These are phyloP conservation scores for Secale cereale DNA, from an alignment of 176 grass and related monocot genomes.

Conservation along the genomic window DNA sequence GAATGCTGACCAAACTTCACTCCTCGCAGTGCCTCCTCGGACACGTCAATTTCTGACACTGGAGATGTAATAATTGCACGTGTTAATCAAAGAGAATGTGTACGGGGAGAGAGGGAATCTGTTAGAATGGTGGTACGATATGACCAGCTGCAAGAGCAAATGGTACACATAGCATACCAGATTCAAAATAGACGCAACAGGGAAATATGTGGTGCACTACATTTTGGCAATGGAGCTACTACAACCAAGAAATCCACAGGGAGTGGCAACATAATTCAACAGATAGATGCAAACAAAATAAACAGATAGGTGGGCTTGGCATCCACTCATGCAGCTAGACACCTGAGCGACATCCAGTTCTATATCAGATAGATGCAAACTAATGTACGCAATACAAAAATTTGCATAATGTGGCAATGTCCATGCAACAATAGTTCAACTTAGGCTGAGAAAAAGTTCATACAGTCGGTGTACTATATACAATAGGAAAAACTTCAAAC, in stretches of 20 bases:
- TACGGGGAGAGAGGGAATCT: not conserved
- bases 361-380: not conserved
- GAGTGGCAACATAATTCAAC: not conserved
- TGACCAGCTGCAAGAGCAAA: not conserved
- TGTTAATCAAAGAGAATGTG: conserved; percentile 1
- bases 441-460: not conserved
- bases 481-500: conserved; percentile 1
- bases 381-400: not conserved
- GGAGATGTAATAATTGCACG: conserved; percentile 19
- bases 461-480: not conserved
- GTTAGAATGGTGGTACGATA: not conserved
- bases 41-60: conserved; percentile 58
- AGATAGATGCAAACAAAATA: not conserved
- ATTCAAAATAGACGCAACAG: not conserved
- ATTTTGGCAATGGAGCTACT: not conserved
- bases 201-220: not conserved
- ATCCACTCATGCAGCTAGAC: not conserved
- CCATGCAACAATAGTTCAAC: not conserved
- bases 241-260: not conserved
- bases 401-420: not conserved
- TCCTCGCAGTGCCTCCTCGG: conserved; percentile 40
- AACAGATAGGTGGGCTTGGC: not conserved
- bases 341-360: not conserved
- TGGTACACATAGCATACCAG: not conserved
- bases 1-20: conserved; percentile 39